Evolutionary conservation across 1,284 basidiomycete genomes (phyloP), one percentile per base, ranked within the genome.

Genomic region (Xerocomus tenax): DNA sequence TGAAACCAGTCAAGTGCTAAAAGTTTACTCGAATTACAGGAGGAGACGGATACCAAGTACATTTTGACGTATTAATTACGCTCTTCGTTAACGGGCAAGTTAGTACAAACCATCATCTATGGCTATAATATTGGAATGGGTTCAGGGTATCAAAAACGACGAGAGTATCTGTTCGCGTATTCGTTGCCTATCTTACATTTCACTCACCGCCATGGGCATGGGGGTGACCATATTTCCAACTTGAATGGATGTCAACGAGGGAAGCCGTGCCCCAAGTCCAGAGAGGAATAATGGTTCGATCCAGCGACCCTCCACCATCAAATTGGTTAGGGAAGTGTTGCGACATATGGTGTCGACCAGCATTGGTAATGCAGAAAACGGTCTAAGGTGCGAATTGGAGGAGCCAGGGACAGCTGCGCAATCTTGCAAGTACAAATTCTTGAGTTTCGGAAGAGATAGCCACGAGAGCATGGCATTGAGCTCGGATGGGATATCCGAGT

Each of bases 401-500:
- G 41, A 42, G 40, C 62, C 48, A 13, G 36, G 13, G 8, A 23
- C 2, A 16, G n/a, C 44, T 61, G 18, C 59, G 56, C n/a, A 63
- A 28, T 46, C 77, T 51, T 70, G 54, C 46, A 80, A 63, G 34
- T 61, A 61, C 40, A 80, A 61, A 26, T 61, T 69, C 47, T 57
- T 64, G 35, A 77, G 66, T 23, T 60, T 59, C 25, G 76, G 76
- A 7, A 71, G 64, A 19, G 63, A 66, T 16, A 79, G 48, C 51
- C 71, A 68, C 41, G 72, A 71, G 51, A 74, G 61, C 51, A 78
- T 61, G 40, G 68, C 66, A 18, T 69, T 61, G 23, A 80, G 68
- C 58, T 81, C 78, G 48, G 70, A 69, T 42, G 77, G 76, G 41
- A 79, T 74, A 55, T 77, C 74, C 16, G 75, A 73, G 50, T 77